These are phyloP conservation scores for Apodospora peruviana DNA, from an alignment of 495 filamentous ascomycete species.

Conservation along the genomic window DNA sequence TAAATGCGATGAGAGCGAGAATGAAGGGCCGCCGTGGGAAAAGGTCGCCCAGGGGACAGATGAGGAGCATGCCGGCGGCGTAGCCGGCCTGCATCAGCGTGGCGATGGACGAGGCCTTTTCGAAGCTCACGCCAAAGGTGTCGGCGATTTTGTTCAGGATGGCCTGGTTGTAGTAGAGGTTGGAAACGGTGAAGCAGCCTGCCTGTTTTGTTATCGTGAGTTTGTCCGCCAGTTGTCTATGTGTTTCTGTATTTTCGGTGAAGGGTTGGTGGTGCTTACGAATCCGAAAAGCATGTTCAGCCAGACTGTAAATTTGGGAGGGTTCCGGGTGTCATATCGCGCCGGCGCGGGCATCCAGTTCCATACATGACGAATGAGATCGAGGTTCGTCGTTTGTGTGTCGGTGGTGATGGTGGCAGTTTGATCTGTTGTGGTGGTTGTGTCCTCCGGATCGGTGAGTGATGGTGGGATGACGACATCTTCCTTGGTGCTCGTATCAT, in stretches of 20 bases:
- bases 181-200: conserved; percentile 51
- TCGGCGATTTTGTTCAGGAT: conserved; percentile 59
- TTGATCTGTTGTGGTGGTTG: not conserved
- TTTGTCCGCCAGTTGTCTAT: conserved; percentile 5
- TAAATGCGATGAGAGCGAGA: conserved; percentile 57
- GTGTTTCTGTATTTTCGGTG: not conserved
- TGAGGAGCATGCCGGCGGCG: conserved; percentile 63
- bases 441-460: not conserved
- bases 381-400: not conserved
- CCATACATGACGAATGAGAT: not conserved
- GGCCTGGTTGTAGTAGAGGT: conserved; percentile 65
- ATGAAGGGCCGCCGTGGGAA: conserved; percentile 66
- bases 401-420: not conserved
- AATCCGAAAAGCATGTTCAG: conserved; percentile 28
- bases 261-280: conserved; percentile 9
- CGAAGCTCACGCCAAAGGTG: conserved; percentile 55
- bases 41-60: conserved; percentile 76
- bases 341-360: conserved; percentile 24
- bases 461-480: not conserved
- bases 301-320: conserved; percentile 29
- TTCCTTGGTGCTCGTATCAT: no score
- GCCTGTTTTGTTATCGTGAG: conserved; percentile 25
- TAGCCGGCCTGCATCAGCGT: conserved; percentile 81
- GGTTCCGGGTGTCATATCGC: conserved; percentile 25
- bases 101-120: conserved; percentile 56